Evolutionary conservation across 2,329 filamentous ascomycete species (phyloP).

Genomic region (Talaromyces albobiverticillius): DNA sequence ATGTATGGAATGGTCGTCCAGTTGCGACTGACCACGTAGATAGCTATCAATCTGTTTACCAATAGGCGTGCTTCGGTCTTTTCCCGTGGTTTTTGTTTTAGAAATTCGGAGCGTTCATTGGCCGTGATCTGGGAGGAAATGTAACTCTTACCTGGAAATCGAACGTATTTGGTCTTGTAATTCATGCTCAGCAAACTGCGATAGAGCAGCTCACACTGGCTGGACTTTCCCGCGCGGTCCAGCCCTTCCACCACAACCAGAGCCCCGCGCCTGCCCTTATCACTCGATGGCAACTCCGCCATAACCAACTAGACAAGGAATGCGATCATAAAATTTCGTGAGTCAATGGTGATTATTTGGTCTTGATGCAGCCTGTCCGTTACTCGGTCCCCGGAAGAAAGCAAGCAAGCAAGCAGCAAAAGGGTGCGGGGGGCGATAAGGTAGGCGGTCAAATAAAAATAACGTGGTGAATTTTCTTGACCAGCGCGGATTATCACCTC

Average conservation of each 20-base stretch:
- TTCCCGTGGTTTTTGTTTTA: slow-evolving; percentile 9
- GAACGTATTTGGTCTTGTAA: slow-evolving; percentile 55
- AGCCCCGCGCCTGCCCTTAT: slow-evolving; percentile 55
- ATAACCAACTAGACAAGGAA: not conserved
- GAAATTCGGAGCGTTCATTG: slow-evolving; percentile 5
- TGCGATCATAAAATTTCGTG: not conserved
- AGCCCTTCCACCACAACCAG: slow-evolving; percentile 85
- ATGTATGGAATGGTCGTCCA: slow-evolving; percentile 88
- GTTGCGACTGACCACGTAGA: slow-evolving; percentile 66
- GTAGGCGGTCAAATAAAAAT: slow-evolving; percentile 11
- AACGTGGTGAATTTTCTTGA: not conserved
- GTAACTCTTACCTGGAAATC: slow-evolving; percentile 60
- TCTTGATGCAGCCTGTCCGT: not conserved
- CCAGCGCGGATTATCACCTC: not conserved
- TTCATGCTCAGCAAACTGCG: slow-evolving; percentile 52
- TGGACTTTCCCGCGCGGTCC: slow-evolving; percentile 88
- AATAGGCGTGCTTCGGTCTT: slow-evolving; percentile 79
- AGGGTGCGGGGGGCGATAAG: not conserved
- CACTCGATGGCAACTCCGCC: slow-evolving; percentile 12
- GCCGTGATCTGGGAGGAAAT: slow-evolving; percentile 9
- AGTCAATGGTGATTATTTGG: not conserved
- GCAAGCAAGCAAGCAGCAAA: no score
- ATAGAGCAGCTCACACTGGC: slow-evolving; percentile 72
- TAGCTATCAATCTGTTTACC: slow-evolving; percentile 85
- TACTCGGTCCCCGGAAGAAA: not conserved